A percentile compares a stretch with the other conserved stretches of the same genome.
Evolutionary conservation across 345 rosid species (phyloP).

Genomic region (Excoecaria cochinchinensis): DNA sequence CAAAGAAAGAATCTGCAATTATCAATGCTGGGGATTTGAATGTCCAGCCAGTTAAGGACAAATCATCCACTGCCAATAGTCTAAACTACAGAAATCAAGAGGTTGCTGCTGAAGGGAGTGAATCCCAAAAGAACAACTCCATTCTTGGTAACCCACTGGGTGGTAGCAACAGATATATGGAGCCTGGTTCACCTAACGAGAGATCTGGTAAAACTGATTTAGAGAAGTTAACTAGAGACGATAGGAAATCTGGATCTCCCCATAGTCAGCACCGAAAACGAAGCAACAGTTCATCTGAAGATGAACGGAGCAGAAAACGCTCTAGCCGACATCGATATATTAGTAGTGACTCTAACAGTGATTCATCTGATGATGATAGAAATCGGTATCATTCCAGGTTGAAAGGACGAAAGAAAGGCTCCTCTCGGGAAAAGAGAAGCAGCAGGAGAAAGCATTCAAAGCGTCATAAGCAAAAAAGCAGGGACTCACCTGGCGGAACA

Average conservation of each 20-base stretch:
- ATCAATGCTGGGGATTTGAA: slow-evolving; percentile 23
- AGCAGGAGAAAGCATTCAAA: slow-evolving; percentile 64
- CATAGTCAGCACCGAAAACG: slow-evolving; percentile 16
- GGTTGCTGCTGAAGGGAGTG: slow-evolving; percentile 22
- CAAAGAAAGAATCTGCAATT: slow-evolving; percentile 31
- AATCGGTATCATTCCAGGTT: slow-evolving; percentile 53
- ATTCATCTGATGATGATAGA: slow-evolving; percentile 47
- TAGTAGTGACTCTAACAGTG: slow-evolving; percentile 55
- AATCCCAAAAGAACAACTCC: slow-evolving; percentile 23
- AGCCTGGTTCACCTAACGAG: slow-evolving; percentile 23
- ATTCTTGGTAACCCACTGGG: slow-evolving; percentile 10
- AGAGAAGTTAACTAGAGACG: slow-evolving; percentile 24
- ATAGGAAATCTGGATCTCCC: slow-evolving; percentile 37
- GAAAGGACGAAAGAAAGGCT: slow-evolving; percentile 48
- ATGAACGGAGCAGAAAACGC: slow-evolving; percentile 52
- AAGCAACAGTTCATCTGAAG: slow-evolving; percentile 51
- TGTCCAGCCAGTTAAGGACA: slow-evolving; percentile 16
- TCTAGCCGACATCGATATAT: slow-evolving; percentile 39
- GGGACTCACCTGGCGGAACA: slow-evolving; percentile 47
- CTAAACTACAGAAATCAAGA: slow-evolving; percentile 14
- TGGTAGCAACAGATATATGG: slow-evolving; percentile 19
- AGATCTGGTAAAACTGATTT: slow-evolving; percentile 16
- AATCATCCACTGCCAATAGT: slow-evolving; percentile 14
- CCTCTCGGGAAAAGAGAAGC: slow-evolving; percentile 57
- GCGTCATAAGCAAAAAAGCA: slow-evolving; percentile 42